These are phyloP conservation scores for Talaromyces wortmannii DNA, from an alignment of 495 filamentous ascomycete species.

Conservation along the genomic window DNA sequence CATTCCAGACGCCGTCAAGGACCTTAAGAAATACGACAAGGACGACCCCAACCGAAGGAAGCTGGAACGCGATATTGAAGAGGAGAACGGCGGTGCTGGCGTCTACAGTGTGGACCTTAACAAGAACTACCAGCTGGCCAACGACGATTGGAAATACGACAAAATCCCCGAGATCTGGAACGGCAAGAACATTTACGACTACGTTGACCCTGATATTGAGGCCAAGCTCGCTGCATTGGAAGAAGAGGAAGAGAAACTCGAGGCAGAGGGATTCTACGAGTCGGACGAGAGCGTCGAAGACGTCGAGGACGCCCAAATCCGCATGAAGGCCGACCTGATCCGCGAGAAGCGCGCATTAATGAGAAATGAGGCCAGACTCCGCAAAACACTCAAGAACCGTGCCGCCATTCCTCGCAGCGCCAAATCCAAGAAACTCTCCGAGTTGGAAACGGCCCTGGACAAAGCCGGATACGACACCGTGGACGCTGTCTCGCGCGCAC, in stretches of 20 bases:
- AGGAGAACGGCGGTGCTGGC: conserved; percentile 87
- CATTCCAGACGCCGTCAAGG: conserved; percentile 80
- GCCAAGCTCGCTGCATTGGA: conserved; percentile 83
- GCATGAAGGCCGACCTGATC: conserved; percentile 90
- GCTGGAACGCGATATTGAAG: conserved; percentile 82
- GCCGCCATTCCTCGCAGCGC: conserved; percentile 78
- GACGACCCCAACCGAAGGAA: conserved; percentile 72
- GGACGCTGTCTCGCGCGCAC: conserved; percentile 62
- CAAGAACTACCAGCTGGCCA: conserved; percentile 74
- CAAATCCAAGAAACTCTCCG: conserved; percentile 66
- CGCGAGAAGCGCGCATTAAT: conserved; percentile 85
- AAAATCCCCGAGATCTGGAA: conserved; percentile 89
- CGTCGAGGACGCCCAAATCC: conserved; percentile 75
- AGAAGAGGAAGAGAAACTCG: conserved; percentile 86
- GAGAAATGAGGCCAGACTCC: conserved; percentile 84
- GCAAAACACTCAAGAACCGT: conserved; percentile 92
- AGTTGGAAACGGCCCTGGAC: conserved; percentile 79
- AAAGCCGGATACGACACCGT: conserved; percentile 77
- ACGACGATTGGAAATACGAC: conserved; percentile 91
- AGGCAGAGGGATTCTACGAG: conserved; percentile 79
- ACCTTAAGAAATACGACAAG: conserved; percentile 80
- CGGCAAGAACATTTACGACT: conserved; percentile 95
- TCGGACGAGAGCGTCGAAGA: conserved; percentile 63
- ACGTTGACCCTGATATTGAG: conserved; percentile 94
- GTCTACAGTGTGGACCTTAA: conserved; percentile 91